Percentiles rank a stretch among this genome's conserved stretches.
phyloP scores from a whole-genome alignment of 768 basidiomycete species.

The Pisolithus sp. region DNA sequence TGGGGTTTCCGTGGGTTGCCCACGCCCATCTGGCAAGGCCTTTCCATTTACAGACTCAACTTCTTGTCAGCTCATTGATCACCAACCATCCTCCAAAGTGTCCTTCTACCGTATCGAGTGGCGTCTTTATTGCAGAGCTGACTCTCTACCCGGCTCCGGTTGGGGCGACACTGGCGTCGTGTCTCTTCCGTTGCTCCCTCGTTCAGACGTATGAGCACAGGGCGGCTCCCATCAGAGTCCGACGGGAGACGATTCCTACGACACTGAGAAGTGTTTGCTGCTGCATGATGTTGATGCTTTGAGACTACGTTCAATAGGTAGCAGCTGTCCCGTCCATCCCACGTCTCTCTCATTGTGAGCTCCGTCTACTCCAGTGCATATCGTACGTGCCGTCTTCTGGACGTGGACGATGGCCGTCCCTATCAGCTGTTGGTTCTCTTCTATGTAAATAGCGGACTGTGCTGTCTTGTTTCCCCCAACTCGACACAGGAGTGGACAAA shows the following conservation, averaged over 20 bases:
- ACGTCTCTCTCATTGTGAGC: too few relatives aligned
- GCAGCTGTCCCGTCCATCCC: background rate
- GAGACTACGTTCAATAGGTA: background rate
- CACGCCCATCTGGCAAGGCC: too few relatives aligned
- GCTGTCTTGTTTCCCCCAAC: too few relatives aligned
- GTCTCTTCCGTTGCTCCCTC: slow-evolving; percentile 2
- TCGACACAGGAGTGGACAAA: too few relatives aligned
- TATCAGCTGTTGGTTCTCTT: too few relatives aligned
- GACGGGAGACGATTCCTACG: background rate
- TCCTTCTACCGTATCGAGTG: background rate
- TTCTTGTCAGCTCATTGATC: too few relatives aligned
- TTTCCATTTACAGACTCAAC: too few relatives aligned
- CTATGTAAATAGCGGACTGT: too few relatives aligned
- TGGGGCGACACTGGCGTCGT: background rate
- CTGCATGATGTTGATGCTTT: too few relatives aligned
- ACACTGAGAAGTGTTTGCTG: background rate
- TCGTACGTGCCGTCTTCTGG: background rate
- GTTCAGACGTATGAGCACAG: slow-evolving; percentile 3
- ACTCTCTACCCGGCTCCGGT: slow-evolving; percentile 2
- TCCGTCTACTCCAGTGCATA: background rate
- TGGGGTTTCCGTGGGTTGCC: too few relatives aligned
- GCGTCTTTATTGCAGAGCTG: background rate
- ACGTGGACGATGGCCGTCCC: background rate
- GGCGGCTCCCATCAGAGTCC: background rate
- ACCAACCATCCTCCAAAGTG: background rate